These are phyloP conservation scores for Ajuga reptans DNA, from an alignment of 305 asterid species.

Conservation along the genomic window DNA sequence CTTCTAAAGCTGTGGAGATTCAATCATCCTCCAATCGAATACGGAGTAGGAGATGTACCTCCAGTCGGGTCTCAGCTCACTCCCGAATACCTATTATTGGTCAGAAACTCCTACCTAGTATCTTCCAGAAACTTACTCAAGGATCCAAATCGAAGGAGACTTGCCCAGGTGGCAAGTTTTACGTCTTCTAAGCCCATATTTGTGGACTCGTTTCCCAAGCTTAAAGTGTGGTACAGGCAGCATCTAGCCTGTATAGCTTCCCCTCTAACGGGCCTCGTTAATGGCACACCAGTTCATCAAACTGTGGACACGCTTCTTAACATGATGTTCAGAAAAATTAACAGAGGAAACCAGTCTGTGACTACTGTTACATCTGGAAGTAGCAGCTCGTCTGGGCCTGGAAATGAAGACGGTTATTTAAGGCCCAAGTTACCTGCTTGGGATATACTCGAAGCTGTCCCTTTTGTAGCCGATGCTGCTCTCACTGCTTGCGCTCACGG, in stretches of 20 bases:
- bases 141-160: constrained; percentile 75
- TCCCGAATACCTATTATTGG: constrained; percentile 81
- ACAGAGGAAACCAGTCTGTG: constrained; percentile 51
- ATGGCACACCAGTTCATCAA: constrained; percentile 75
- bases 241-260: constrained; percentile 92
- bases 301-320: constrained; percentile 67
- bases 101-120: constrained; percentile 67
- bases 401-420: constrained; percentile 52
- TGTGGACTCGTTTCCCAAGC: constrained; percentile 93
- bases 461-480: constrained; percentile 95
- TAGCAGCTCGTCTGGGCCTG: constrained; percentile 68
- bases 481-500: constrained; percentile 92
- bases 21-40: constrained; percentile 86
- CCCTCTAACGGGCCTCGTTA: constrained; percentile 78
- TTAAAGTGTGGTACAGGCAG: constrained; percentile 93
- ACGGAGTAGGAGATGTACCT: constrained; percentile 90
- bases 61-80: constrained; percentile 92
- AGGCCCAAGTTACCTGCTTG: constrained; percentile 92
- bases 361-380: constrained; percentile 61
- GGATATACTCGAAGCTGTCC: constrained; percentile 97
- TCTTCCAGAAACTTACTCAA: constrained; percentile 48
- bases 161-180: constrained; percentile 61
- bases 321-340: constrained; percentile 82
- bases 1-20: constrained; percentile 90
- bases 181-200: constrained; percentile 69